These are phyloP conservation scores for Sergeia podlipaevii DNA, from an alignment of 208 protist genomes.

Conservation along the genomic window DNA sequence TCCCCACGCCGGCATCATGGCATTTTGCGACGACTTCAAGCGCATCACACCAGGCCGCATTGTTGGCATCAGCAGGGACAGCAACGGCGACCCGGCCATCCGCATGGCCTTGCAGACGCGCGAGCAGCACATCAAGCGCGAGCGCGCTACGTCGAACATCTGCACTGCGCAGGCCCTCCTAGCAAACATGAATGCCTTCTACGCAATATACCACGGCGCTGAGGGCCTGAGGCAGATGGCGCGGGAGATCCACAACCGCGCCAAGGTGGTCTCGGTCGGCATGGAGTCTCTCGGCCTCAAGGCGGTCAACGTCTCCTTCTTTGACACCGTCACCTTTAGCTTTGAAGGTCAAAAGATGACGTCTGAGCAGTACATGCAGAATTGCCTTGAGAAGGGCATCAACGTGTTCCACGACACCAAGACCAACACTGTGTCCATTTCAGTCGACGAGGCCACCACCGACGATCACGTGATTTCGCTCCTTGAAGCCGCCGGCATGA, in stretches of 20 bases:
- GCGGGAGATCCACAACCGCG: constrained; percentile 77
- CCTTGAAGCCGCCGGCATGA: constrained; percentile 69
- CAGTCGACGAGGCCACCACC: constrained; percentile 94
- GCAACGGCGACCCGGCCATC: constrained; percentile 81
- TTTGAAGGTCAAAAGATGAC: constrained; percentile 27
- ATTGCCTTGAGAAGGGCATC: constrained; percentile 76
- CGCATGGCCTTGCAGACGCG: constrained; percentile 98
- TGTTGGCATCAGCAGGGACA: constrained; percentile 95
- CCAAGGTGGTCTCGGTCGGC: constrained; percentile 79
- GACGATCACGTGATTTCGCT: constrained; percentile 73
- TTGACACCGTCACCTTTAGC: constrained; percentile 89
- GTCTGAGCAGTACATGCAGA: constrained; percentile 47
- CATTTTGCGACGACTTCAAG: constrained; percentile 84
- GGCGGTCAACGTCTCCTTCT: constrained; percentile 63
- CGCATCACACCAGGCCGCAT: constrained; percentile 95
- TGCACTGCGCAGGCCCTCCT: constrained; percentile 98
- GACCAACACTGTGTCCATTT: constrained; percentile 65
- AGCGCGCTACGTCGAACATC: constrained; percentile 96
- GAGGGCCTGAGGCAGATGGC: constrained; percentile 94
- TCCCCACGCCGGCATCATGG: constrained; percentile 98
- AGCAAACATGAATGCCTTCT: constrained; percentile 96
- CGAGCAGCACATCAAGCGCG: constrained; percentile 98
- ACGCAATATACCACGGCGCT: constrained; percentile 97
- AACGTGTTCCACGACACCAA: constrained; percentile 86
- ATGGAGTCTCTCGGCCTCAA: constrained; percentile 75